A percentile compares a stretch with the other conserved stretches of the same genome.
Conservation (phyloP, 306 rosid genomes). For the Acacia melanoxylon region DNA sequence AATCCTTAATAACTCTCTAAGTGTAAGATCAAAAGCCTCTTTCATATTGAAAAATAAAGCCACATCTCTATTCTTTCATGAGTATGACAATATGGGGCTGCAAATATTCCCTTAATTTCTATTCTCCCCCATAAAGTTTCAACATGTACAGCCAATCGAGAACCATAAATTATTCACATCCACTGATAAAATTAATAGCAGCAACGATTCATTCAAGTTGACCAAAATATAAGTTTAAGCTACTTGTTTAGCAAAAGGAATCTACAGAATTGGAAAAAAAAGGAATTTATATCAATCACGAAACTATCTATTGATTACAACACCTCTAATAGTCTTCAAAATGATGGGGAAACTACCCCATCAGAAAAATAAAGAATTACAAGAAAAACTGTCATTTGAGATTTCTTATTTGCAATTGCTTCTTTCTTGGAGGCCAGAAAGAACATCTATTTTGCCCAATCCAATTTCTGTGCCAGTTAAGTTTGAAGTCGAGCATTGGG, state of each 20-base stretch:
- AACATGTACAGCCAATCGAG: background rate
- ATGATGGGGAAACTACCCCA: slow-evolving; percentile 11
- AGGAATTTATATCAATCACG: background rate
- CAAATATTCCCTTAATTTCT: background rate
- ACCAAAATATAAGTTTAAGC: background rate
- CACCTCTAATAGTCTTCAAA: background rate
- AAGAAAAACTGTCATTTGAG: slow-evolving; percentile 25
- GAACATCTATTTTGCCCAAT: slow-evolving; percentile 22
- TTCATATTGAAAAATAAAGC: too few relatives aligned
- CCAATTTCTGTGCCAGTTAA: slow-evolving; percentile 2
- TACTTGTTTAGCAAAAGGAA: background rate
- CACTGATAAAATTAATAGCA: background rate
- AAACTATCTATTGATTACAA: background rate
- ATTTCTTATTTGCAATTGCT: background rate
- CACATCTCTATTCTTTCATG: too few relatives aligned
- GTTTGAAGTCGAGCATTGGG: background rate
- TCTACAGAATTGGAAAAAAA: background rate
- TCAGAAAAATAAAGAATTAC: slow-evolving; percentile 21
- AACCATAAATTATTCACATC: background rate
- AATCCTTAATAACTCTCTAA: too few relatives aligned
- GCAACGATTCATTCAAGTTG: background rate
- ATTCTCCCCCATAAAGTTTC: background rate
- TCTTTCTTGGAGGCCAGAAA: slow-evolving; percentile 9
- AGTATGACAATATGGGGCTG: too few relatives aligned
- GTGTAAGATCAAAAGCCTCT: too few relatives aligned